These are phyloP conservation scores for Takashimella koratensis DNA, from an alignment of 1,284 basidiomycete species.

Conservation along the genomic window DNA sequence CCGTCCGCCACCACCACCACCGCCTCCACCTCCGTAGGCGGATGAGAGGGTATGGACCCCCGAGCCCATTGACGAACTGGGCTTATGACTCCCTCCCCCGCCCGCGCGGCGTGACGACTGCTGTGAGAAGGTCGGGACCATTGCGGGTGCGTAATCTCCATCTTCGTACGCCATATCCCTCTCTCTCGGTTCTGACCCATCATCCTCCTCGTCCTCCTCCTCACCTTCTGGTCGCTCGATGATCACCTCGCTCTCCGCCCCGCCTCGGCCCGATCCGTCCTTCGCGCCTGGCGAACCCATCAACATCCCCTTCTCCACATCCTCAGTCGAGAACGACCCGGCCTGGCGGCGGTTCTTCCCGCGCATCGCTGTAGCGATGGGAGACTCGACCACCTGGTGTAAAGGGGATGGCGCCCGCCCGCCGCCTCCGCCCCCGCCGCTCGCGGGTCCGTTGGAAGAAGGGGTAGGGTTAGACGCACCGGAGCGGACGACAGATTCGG, in stretches of 20 bases:
- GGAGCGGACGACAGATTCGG: constrained; percentile 24
- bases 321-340: constrained; percentile 86
- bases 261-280: constrained; percentile 9
- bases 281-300: constrained; percentile 49
- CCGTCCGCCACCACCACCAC: constrained; percentile 8
- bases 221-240: neutral
- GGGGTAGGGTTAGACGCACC: constrained; percentile 2
- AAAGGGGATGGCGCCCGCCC: constrained; percentile 11
- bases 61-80: constrained; percentile 36
- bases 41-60: constrained; percentile 6
- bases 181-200: neutral
- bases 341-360: constrained; percentile 71
- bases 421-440: constrained; percentile 16
- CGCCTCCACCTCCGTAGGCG: neutral
- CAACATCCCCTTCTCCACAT: constrained; percentile 80
- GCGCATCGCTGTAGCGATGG: constrained; percentile 37
- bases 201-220: constrained; percentile 11
- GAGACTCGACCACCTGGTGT: constrained; percentile 21
- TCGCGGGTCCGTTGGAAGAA: constrained; percentile 2
- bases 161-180: neutral
- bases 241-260: neutral
- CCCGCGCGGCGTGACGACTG: constrained; percentile 4
- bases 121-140: constrained; percentile 20
- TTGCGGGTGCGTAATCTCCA: constrained; percentile 7
- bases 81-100: constrained; percentile 20